Evolutionary conservation across 768 basidiomycete species (phyloP).

Genomic region (Amanita rubescens): DNA sequence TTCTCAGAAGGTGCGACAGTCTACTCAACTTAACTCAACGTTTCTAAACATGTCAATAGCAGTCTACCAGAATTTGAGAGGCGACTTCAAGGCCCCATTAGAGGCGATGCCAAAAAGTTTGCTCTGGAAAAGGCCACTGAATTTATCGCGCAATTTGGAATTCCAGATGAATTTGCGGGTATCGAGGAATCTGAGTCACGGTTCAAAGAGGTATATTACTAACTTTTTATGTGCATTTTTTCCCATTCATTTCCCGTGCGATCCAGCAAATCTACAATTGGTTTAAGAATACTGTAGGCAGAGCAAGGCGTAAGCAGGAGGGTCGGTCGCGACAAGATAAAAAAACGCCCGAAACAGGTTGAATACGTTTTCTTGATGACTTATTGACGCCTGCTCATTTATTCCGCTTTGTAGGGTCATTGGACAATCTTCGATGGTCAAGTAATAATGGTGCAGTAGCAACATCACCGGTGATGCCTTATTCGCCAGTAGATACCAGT

Average conservation of each 20-base stretch:
- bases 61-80: slow-evolving; percentile 51
- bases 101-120: slow-evolving; percentile 66
- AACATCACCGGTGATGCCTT: background rate
- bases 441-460: background rate
- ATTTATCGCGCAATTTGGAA: slow-evolving; percentile 51
- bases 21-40: background rate
- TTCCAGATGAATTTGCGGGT: slow-evolving; percentile 46
- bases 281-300: slow-evolving; percentile 66
- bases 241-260: background rate
- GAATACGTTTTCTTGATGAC: slow-evolving; percentile 4
- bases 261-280: slow-evolving; percentile 65
- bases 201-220: slow-evolving; percentile 47
- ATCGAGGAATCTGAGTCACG: slow-evolving; percentile 52
- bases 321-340: slow-evolving; percentile 47
- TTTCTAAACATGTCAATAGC: slow-evolving; percentile 20
- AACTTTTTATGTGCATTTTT: background rate
- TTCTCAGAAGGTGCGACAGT: slow-evolving; percentile 39
- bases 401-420: slow-evolving; percentile 13
- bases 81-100: slow-evolving; percentile 47
- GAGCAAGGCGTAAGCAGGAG: slow-evolving; percentile 50
- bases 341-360: slow-evolving; percentile 45
- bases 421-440: slow-evolving; percentile 19
- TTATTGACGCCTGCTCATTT: background rate
- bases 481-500: slow-evolving; percentile 5
- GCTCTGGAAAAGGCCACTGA: slow-evolving; percentile 56